Percentiles rank a stretch among this genome's conserved stretches.
phyloP scores from a whole-genome alignment of 768 basidiomycete species.

The Suillus cothurnatus region DNA sequence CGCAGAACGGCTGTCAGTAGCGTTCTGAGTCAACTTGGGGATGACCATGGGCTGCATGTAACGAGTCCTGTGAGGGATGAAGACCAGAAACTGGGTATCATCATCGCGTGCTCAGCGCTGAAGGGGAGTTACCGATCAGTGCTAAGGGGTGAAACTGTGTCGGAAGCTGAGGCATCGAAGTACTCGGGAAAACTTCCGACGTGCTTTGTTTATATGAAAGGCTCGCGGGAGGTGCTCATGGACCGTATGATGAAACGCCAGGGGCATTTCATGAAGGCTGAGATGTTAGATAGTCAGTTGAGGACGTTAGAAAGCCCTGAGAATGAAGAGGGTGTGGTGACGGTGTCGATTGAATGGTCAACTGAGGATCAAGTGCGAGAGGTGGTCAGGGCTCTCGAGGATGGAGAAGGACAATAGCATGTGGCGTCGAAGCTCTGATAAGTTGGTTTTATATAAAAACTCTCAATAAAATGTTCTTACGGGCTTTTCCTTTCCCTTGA shows the following conservation, averaged over 20 bases:
- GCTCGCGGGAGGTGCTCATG: slow-evolving; percentile 52
- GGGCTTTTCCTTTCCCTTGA: too few relatives aligned
- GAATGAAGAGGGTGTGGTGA: slow-evolving; percentile 68
- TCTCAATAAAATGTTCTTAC: background rate
- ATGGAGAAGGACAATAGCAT: background rate
- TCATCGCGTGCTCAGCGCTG: slow-evolving; percentile 86
- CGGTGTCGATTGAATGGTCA: slow-evolving; percentile 52
- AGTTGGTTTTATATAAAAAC: background rate
- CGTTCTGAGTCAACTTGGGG: slow-evolving; percentile 12
- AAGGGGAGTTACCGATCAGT: slow-evolving; percentile 82
- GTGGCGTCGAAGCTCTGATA: background rate
- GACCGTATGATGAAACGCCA: slow-evolving; percentile 64
- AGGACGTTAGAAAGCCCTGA: slow-evolving; percentile 68
- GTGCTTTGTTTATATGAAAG: slow-evolving; percentile 81
- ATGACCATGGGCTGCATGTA: slow-evolving; percentile 28
- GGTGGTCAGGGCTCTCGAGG: slow-evolving; percentile 27
- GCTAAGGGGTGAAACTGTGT: slow-evolving; percentile 50
- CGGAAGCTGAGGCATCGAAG: slow-evolving; percentile 21
- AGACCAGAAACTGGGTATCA: slow-evolving; percentile 48
- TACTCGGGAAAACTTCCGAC: slow-evolving; percentile 48
- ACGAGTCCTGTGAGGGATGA: slow-evolving; percentile 1
- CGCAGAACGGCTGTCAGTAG: slow-evolving; percentile 55
- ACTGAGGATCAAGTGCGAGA: slow-evolving; percentile 57
- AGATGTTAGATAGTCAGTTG: slow-evolving; percentile 82
- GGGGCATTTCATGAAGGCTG: slow-evolving; percentile 84